phyloP scores from a whole-genome alignment of 2,329 filamentous ascomycete genomes.

The Alternaria incomplexa region DNA sequence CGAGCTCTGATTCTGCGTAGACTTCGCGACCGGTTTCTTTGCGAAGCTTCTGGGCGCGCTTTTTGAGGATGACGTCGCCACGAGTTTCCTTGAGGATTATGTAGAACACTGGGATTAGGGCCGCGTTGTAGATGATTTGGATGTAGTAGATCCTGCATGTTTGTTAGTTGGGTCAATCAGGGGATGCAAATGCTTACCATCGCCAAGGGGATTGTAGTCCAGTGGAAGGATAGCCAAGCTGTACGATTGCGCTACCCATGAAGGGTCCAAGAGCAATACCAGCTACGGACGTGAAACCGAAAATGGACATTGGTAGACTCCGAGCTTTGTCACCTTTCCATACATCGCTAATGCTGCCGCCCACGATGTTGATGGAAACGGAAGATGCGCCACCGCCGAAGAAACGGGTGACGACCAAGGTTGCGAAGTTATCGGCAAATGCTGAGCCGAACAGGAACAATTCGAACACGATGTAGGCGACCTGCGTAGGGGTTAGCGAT shows the following conservation, averaged over 20 bases:
- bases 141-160: slow-evolving; percentile 52
- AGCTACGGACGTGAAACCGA: slow-evolving; percentile 53
- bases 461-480: slow-evolving; percentile 51
- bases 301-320: slow-evolving; percentile 54
- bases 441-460: slow-evolving; percentile 51
- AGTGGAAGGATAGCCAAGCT: slow-evolving; percentile 38
- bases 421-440: slow-evolving; percentile 54
- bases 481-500: slow-evolving; percentile 11
- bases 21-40: slow-evolving; percentile 41
- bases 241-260: slow-evolving; percentile 49
- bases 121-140: slow-evolving; percentile 53
- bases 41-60: slow-evolving; percentile 49
- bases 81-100: slow-evolving; percentile 52
- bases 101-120: slow-evolving; percentile 51
- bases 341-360: slow-evolving; percentile 39
- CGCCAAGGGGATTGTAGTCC: slow-evolving; percentile 42
- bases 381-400: slow-evolving; percentile 54
- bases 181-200: slow-evolving; percentile 37
- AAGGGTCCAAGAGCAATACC: slow-evolving; percentile 55
- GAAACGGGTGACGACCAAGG: slow-evolving; percentile 52
- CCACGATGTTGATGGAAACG: slow-evolving; percentile 50
- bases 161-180: background rate
- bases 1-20: slow-evolving; percentile 39
- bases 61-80: slow-evolving; percentile 50
- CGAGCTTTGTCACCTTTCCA: slow-evolving; percentile 50